These are phyloP conservation scores for Usnea hakonensis DNA, from an alignment of 495 filamentous ascomycete species.

Conservation along the genomic window DNA sequence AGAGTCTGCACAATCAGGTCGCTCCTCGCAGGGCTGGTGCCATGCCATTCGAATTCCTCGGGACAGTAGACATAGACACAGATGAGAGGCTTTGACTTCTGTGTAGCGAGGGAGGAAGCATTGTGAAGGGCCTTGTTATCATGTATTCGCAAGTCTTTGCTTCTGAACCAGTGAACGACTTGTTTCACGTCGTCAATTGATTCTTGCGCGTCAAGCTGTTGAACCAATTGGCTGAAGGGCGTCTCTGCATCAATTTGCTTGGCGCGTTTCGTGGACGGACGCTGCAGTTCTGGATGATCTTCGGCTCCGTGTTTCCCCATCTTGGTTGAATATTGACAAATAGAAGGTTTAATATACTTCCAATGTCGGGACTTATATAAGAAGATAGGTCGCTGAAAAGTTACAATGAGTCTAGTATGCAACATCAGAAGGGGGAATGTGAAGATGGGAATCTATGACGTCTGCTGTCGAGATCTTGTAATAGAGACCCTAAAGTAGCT, in stretches of 20 bases:
- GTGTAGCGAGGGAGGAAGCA: conserved; percentile 29
- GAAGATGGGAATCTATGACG: conserved; percentile 9
- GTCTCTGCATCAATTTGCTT: conserved; percentile 35
- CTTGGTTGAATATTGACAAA: not conserved
- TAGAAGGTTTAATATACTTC: not conserved
- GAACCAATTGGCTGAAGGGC: conserved; percentile 27
- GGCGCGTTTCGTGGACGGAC: conserved; percentile 37
- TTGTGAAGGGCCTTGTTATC: conserved; percentile 35
- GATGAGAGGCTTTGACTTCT: conserved; percentile 30
- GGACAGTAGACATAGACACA: conserved; percentile 34
- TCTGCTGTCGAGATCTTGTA: conserved; percentile 2
- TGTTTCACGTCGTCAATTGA: conserved; percentile 22
- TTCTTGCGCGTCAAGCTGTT: conserved; percentile 25
- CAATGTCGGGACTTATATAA: not conserved
- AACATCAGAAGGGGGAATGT: not conserved
- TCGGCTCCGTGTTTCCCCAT: conserved; percentile 26
- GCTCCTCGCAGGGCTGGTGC: conserved; percentile 33
- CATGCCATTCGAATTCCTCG: conserved; percentile 36
- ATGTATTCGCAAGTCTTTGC: conserved; percentile 37
- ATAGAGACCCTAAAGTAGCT: not conserved
- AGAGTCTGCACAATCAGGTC: conserved; percentile 39
- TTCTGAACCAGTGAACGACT: conserved; percentile 37
- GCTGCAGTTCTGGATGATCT: conserved; percentile 30
- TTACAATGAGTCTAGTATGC: not conserved
- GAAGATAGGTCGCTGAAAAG: not conserved